Percentiles rank a stretch among this genome's conserved stretches.
Evolutionary conservation across 495 filamentous ascomycete genomes (phyloP).

Genomic region (Aspergillus cavernicola): DNA sequence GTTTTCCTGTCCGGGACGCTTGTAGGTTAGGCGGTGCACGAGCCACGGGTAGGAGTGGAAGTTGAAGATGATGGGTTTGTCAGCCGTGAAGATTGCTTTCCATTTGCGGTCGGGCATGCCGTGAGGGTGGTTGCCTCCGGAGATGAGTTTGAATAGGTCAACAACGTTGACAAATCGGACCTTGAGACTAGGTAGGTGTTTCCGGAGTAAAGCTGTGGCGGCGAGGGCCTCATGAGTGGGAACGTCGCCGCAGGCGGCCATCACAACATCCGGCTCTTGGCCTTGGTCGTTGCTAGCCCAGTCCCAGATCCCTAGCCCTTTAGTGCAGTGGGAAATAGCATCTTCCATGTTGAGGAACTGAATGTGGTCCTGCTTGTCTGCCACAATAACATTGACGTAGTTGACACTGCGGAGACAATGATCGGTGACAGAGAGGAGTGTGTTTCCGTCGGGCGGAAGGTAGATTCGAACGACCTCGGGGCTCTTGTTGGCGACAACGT

Average conservation of each 20-base stretch:
- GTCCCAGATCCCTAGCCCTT: conserved; percentile 59
- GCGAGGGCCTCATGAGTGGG: conserved; percentile 66
- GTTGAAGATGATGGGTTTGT: conserved; percentile 72
- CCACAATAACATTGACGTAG: conserved; percentile 74
- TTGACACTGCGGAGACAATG: conserved; percentile 66
- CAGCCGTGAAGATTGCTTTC: conserved; percentile 59
- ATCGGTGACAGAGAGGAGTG: conserved; percentile 62
- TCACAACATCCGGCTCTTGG: conserved; percentile 62
- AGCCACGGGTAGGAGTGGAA: conserved; percentile 78
- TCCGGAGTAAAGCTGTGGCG: conserved; percentile 60
- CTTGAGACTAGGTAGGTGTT: conserved; percentile 61
- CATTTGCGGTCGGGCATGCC: conserved; percentile 60
- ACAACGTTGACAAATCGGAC: conserved; percentile 73
- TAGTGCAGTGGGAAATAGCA: conserved; percentile 66
- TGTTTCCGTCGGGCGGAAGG: conserved; percentile 71
- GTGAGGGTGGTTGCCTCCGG: conserved; percentile 61
- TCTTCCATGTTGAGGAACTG: conserved; percentile 67
- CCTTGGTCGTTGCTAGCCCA: conserved; percentile 57
- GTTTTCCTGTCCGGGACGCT: conserved; percentile 57
- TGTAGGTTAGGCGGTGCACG: conserved; percentile 68
- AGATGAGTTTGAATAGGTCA: conserved; percentile 71
- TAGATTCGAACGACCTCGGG: conserved; percentile 75
- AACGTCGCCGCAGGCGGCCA: conserved; percentile 69
- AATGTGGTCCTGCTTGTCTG: conserved; percentile 72
- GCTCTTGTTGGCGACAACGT: conserved; percentile 70